A percentile compares a stretch with the other conserved stretches of the same genome.
Evolutionary conservation across 805 yeast genomes (phyloP).

Genomic region (Sugiyamaella floridensis): DNA sequence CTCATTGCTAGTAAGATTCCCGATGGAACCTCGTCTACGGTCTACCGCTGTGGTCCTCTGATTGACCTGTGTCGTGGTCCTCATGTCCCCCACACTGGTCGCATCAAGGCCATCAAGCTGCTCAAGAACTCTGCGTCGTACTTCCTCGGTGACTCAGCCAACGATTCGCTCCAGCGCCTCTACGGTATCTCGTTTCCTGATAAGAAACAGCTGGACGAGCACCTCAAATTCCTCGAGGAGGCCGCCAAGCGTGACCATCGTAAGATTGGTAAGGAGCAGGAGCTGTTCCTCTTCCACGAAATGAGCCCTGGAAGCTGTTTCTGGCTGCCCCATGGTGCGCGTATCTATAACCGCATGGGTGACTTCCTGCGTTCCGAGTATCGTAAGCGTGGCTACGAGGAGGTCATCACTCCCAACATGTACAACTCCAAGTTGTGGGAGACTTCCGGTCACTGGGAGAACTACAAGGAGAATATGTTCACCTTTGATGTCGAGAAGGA

Average conservation of each 20-base stretch:
- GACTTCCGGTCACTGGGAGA: constrained; percentile 97
- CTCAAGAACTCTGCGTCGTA: constrained; percentile 94
- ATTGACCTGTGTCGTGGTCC: constrained; percentile 98
- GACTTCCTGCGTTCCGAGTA: constrained; percentile 78
- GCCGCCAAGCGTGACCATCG: constrained; percentile 91
- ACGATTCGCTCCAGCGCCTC: constrained; percentile 93
- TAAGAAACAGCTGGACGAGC: constrained; percentile 91
- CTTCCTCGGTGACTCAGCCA: constrained; percentile 85
- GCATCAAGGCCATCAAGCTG: constrained; percentile 87
- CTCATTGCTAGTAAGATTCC: constrained; percentile 84
- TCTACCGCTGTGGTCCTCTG: constrained; percentile 94
- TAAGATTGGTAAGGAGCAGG: constrained; percentile 94
- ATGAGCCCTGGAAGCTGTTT: constrained; percentile 97
- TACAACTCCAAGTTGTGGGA: constrained; percentile 97
- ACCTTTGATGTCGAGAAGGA: constrained; percentile 96
- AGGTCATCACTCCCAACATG: constrained; percentile 99
- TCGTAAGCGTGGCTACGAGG: constrained; percentile 91
- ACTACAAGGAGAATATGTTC: constrained; percentile 96
- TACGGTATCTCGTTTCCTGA: constrained; percentile 99
- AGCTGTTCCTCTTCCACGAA: constrained; percentile 89
- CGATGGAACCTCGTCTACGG: constrained; percentile 93
- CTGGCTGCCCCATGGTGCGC: constrained; percentile 99
- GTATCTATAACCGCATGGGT: constrained; percentile 85
- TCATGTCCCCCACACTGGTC: constrained; percentile 95
- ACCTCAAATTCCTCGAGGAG: constrained; percentile 87